Base-by-base conservation (phyloP, 768 basidiomycete genomes). In the Boletus rex-veris region DNA sequence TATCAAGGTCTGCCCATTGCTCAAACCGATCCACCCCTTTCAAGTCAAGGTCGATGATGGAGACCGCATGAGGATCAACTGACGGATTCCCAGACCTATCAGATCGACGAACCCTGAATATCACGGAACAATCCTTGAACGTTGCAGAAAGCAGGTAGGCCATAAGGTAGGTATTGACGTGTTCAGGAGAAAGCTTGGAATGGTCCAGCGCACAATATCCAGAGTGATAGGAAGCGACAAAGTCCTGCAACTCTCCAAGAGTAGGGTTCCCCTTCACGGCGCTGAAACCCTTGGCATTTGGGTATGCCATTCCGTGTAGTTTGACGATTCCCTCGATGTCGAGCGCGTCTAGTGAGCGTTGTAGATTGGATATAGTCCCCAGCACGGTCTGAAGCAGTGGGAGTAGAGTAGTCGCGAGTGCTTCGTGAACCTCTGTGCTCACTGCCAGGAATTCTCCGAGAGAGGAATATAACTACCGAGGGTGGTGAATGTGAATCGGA, bases 91-190 rank as follows among this genome's bases (percentile, higher is more conserved):
- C 50, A 45, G 42, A 40, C 14, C 37, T 30, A 28, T 54, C 52
- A 10, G 59, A 44, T 14, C 44, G 59, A 53, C 40, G 45, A 45
- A 62, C 55, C 19, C 75, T 73, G 36, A 86, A 56, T 50, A 88
- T 81, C 49, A 88, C 53, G 1, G 95, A 97, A 72, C 96, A 99
- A 69, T 99, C 96, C 69, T 99, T 99, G 79, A 99, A 93, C 7
- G 90, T 90, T 24, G 92, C 92, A 5, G 92, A 92, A 48, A 98
- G 84, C 19, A 93, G 74, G 68, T 91, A 91, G 8, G 90, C 86
- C 44, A 90, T 72, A 39, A 85, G 65, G 58, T 87, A 81, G 60
- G 88, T 80, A 38, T 81, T 79, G 45, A 90, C 70, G 54, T 83
- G 66, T 21, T 73, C 67, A 21, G 74, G 67, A 36, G 63, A 62